Evolutionary conservation across 371 early-diverging fungal genomes (phyloP), one percentile per base, ranked within the genome.

Genomic region (Apophysomyces ossiformis): DNA sequence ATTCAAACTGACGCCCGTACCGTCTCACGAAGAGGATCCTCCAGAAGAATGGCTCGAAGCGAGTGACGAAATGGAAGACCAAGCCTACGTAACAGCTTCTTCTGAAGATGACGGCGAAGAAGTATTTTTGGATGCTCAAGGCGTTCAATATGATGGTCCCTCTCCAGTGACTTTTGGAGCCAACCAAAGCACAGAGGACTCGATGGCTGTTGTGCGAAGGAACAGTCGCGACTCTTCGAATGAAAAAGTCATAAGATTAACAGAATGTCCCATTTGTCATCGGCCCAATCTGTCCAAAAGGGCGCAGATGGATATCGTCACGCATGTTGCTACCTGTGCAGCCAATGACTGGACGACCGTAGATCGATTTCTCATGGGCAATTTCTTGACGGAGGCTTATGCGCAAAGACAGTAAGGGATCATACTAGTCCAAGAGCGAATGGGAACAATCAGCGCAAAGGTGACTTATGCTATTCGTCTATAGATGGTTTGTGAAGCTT

Each of bases 401-500:
- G 91, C 94, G 1, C 89, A 90, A 58, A 74, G 92, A 70, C 76
- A 70, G 81, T 80, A 73, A 67, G 71, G 32, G 16, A 16, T 26
- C 32, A 26, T 26, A 26, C 32, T 26, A 26, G 32, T 26, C 32
- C 32, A 26, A 26, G 2, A 26, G 32, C 32, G 32, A 2, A 26
- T 26, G 32, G 32, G 32, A 1, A 26, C 3, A 26, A 26, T 26
- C 1, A 26, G 32, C 32, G 32, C 32, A 2, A 26, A 26, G 32
- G 2, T 21, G 1, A 5, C 21, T 50, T 50, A 18, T 21, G 9
- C 41, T 7, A 13, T 8, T 11, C 16, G 12, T 46, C 36, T 58
- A 0, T 47, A 92, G 91, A 67, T 93, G 94, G 93, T 89, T 92
- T 71, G 87, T 89, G 11, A 91, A 92, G 65, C 80, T 93, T 3